Conservation (phyloP, 2,329 filamentous ascomycete species). For the Zasmidium angulare region DNA sequence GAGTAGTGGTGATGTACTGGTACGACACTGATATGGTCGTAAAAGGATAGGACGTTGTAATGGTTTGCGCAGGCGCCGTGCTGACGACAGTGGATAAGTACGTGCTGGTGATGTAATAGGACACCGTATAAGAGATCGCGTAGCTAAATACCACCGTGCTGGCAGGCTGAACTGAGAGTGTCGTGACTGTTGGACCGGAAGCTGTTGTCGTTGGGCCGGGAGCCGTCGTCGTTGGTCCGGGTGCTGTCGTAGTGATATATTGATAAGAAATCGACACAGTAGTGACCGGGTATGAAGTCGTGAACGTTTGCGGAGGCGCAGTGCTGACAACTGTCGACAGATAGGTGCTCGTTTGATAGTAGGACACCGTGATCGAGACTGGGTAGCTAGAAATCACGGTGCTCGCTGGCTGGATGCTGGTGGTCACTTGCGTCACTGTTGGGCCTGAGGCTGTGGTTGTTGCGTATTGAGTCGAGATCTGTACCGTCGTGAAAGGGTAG, state of each 20-base stretch:
- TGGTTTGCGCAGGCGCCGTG: background rate
- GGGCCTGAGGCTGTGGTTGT: background rate
- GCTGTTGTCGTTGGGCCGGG: background rate
- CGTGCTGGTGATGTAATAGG: background rate
- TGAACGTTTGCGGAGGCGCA: background rate
- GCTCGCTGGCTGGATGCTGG: background rate
- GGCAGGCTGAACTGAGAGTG: background rate
- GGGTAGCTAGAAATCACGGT: background rate
- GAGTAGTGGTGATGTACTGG: background rate
- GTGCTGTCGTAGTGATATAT: background rate
- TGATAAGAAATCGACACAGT: background rate
- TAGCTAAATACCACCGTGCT: background rate
- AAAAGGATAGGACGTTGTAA: background rate
- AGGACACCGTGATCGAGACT: background rate
- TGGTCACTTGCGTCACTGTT: background rate
- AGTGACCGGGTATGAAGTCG: background rate
- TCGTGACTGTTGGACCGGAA: slow-evolving; percentile 1
- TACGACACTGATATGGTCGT: background rate
- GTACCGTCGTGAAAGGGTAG: background rate
- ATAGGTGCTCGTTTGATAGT: background rate
- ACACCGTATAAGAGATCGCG: background rate
- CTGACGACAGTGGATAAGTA: background rate
- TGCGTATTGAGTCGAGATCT: background rate
- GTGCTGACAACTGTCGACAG: background rate
- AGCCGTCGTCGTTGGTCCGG: background rate